phyloP scores from a whole-genome alignment of 805 yeast species.

The Zygosaccharomyces rouxii region DNA sequence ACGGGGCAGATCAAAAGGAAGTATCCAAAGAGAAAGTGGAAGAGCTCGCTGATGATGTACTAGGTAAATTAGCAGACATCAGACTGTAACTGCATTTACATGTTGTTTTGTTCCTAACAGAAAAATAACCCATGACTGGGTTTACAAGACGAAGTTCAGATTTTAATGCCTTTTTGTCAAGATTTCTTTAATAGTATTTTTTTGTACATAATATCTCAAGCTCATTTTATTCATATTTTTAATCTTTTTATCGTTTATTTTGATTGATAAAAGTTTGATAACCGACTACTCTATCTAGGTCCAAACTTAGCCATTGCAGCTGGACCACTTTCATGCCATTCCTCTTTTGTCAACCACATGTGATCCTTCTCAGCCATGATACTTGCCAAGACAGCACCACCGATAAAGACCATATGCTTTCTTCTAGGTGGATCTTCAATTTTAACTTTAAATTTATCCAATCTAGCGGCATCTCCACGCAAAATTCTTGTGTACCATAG shows the following conservation, averaged over 20 bases:
- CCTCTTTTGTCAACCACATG: conserved; percentile 94
- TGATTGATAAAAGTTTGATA: background rate
- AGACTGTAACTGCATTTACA: conserved; percentile 16
- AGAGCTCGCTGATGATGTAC: conserved; percentile 51
- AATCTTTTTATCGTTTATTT: background rate
- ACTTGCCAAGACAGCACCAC: conserved; percentile 96
- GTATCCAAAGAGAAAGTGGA: conserved; percentile 42
- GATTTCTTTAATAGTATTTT: background rate
- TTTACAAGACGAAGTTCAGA: too few relatives aligned
- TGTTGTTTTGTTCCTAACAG: background rate
- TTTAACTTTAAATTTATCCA: conserved; percentile 88
- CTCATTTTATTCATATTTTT: background rate
- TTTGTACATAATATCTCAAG: background rate
- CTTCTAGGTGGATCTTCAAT: conserved; percentile 99
- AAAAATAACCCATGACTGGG: too few relatives aligned
- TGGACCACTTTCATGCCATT: conserved; percentile 97
- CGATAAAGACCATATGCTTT: conserved; percentile 97
- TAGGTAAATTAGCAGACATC: conserved; percentile 42
- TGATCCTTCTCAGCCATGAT: conserved; percentile 98
- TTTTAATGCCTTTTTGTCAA: background rate
- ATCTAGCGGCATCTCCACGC: conserved; percentile 78
- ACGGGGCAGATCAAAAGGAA: conserved; percentile 52
- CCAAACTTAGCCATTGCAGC: conserved; percentile 82
- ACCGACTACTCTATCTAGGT: conserved; percentile 57
- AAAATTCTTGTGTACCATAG: conserved; percentile 89